Evolutionary conservation across 176 grass and related monocot genomes (phyloP).

Genomic region (Tillandsia leiboldiana): DNA sequence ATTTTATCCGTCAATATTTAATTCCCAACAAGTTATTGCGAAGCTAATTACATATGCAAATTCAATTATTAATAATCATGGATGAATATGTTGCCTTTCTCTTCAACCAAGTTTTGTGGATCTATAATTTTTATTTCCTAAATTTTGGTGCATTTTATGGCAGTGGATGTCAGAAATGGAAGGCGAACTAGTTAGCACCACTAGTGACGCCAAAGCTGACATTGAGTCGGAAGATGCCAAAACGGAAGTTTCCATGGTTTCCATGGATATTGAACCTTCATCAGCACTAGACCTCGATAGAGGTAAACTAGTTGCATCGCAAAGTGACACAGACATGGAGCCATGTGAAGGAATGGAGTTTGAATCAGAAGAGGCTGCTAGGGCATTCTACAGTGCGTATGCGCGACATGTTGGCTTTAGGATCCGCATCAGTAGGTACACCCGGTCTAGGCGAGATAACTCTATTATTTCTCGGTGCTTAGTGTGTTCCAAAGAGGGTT

Average conservation of each 20-base stretch:
- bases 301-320: conserved; percentile 30
- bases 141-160: conserved; percentile 1
- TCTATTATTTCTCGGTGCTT: conserved; percentile 59
- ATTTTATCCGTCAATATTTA: no score
- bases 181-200: not conserved
- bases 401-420: conserved; percentile 39
- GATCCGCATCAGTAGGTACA: conserved; percentile 52
- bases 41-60: no score
- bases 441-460: conserved; percentile 55
- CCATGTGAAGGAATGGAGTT: conserved; percentile 66
- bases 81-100: not conserved
- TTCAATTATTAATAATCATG: not conserved
- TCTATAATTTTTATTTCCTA: not conserved
- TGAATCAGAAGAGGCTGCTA: conserved; percentile 54
- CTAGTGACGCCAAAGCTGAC: not conserved
- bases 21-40: no score
- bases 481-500: conserved; percentile 67
- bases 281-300: not conserved
- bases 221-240: conserved; percentile 19
- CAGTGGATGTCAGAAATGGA: conserved; percentile 7
- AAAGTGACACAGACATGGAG: conserved; percentile 34
- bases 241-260: conserved; percentile 10
- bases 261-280: conserved; percentile 24
- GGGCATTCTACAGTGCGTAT: conserved; percentile 47
- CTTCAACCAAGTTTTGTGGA: not conserved